These are phyloP conservation scores for Ophiognomonia clavigignenti-juglandacearum DNA, from an alignment of 2,329 filamentous ascomycete species.

Conservation along the genomic window DNA sequence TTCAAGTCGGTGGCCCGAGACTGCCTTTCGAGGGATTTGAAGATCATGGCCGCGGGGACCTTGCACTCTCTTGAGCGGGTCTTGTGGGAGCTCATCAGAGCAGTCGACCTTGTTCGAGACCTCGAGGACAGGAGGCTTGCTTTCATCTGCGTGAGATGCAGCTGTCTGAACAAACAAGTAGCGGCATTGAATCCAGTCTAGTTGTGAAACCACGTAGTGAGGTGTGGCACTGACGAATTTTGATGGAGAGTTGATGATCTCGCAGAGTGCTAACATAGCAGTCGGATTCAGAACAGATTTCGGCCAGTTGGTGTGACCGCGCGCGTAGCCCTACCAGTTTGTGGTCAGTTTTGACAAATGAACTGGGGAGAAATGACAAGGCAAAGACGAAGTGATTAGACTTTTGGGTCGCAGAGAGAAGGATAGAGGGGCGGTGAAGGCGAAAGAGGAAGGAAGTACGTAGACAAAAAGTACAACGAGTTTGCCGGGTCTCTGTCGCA, in stretches of 20 bases:
- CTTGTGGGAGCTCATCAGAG: conserved; percentile 16
- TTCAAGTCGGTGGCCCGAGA: conserved; percentile 21
- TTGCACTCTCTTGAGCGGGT: conserved; percentile 11
- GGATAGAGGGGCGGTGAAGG: too few species aligned
- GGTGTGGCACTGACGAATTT: conserved; percentile 53
- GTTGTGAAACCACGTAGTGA: conserved; percentile 66
- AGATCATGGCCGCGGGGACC: conserved; percentile 15
- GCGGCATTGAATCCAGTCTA: conserved; percentile 86
- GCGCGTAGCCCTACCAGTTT: conserved; percentile 1
- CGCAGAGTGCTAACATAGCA: conserved; percentile 68
- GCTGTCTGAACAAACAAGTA: conserved; percentile 61
- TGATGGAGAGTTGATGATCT: conserved; percentile 70
- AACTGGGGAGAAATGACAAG: too few species aligned
- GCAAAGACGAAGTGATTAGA: too few species aligned
- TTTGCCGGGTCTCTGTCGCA: too few species aligned
- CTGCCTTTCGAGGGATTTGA: conserved; percentile 29
- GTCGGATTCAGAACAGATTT: conserved; percentile 58
- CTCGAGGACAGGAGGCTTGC: too few species aligned
- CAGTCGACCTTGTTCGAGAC: not conserved
- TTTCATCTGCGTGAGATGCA: too few species aligned
- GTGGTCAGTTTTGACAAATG: too few species aligned
- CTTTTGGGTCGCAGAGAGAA: too few species aligned
- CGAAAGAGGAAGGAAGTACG: too few species aligned
- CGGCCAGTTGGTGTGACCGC: conserved; percentile 47
- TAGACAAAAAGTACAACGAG: too few species aligned